Conservation (phyloP, 257 asterid genomes). For the Anisodus tanguticus region DNA sequence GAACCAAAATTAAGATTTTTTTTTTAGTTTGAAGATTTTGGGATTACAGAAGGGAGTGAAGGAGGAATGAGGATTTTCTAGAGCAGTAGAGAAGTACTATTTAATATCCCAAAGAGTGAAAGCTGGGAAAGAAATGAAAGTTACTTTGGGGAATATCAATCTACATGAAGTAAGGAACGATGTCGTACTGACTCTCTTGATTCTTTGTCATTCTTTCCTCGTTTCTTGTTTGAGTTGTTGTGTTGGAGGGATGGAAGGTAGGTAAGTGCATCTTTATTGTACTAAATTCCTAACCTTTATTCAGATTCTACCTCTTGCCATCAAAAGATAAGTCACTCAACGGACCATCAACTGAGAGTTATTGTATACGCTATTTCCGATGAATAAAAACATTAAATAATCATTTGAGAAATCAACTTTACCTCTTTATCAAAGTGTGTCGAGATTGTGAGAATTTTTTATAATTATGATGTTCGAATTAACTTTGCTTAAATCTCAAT, state of each 20-base stretch:
- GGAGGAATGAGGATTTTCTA: constrained; percentile 23
- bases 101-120: background rate
- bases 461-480: no score
- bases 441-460: no score
- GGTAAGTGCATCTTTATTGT: no score
- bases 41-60: background rate
- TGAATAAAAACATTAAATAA: no score
- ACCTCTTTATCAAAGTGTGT: no score
- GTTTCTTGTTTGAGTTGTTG: background rate
- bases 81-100: background rate
- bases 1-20: background rate
- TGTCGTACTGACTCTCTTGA: background rate
- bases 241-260: no score
- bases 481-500: no score
- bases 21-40: background rate
- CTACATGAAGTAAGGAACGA: background rate
- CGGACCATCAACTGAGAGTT: no score
- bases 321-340: no score
- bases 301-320: background rate
- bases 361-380: no score
- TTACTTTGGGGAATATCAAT: constrained; percentile 22
- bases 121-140: background rate
- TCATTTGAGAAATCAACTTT: no score
- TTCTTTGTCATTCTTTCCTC: background rate
- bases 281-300: background rate